Evolutionary conservation across 345 rosid species (phyloP).

Genomic region (Combretum micranthum): DNA sequence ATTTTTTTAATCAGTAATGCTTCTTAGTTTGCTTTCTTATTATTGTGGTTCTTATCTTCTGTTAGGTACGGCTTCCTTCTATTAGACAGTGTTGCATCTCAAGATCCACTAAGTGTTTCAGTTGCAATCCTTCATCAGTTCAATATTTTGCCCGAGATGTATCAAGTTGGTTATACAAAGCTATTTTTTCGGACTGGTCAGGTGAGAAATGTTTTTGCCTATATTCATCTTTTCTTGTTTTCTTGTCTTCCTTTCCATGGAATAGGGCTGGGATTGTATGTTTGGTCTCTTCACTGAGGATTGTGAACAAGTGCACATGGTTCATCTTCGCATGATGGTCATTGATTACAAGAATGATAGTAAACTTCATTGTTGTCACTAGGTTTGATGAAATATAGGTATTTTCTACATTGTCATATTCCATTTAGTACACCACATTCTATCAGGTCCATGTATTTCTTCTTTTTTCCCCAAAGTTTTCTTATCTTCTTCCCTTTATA

Average conservation of each 20-base stretch:
- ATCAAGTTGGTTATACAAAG: constrained; percentile 98
- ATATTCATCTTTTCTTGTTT: neutral
- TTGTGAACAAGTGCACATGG: too few relatives aligned
- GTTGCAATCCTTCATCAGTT: constrained; percentile 99
- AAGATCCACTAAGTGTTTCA: constrained; percentile 91
- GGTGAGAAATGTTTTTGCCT: constrained; percentile 30
- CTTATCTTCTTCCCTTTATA: neutral
- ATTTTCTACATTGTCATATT: too few relatives aligned
- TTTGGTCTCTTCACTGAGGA: too few relatives aligned
- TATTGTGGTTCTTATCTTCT: constrained; percentile 13
- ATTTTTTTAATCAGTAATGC: neutral
- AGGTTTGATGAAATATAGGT: too few relatives aligned
- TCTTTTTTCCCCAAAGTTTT: too few relatives aligned
- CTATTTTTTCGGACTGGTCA: constrained; percentile 95
- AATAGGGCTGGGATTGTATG: too few relatives aligned
- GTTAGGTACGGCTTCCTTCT: constrained; percentile 94
- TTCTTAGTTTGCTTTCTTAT: neutral
- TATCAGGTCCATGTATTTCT: too few relatives aligned
- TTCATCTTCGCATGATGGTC: too few relatives aligned
- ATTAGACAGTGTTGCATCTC: constrained; percentile 65
- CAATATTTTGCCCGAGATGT: constrained; percentile 94
- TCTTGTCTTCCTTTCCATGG: neutral
- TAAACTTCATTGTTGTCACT: too few relatives aligned
- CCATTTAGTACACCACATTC: too few relatives aligned
- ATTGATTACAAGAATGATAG: too few relatives aligned